Evolutionary conservation across 2,329 filamentous ascomycete species (phyloP).

Genomic region (Scytalidium lignicola): DNA sequence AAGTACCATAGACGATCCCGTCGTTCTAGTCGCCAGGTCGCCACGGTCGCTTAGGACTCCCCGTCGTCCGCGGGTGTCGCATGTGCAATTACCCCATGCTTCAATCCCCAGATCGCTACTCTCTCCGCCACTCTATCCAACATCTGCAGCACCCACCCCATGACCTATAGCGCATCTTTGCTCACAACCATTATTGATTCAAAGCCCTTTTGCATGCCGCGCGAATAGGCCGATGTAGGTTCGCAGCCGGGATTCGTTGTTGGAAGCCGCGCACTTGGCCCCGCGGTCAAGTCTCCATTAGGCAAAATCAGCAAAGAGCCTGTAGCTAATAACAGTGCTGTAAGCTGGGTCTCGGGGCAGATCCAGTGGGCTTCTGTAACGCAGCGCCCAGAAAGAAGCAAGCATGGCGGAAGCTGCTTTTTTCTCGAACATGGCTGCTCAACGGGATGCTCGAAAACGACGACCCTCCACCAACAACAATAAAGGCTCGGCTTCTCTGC

Average conservation of each 20-base stretch:
- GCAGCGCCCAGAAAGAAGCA: not conserved
- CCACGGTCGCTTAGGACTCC: too few species aligned
- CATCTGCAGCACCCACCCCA: not conserved
- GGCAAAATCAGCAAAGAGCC: not conserved
- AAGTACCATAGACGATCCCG: too few species aligned
- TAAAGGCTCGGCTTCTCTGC: not conserved
- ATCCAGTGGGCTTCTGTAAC: not conserved
- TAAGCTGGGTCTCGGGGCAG: not conserved
- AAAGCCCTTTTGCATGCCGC: not conserved
- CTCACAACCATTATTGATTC: not conserved
- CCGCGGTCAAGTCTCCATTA: not conserved
- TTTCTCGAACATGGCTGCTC: constrained; percentile 18
- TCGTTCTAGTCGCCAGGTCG: too few species aligned
- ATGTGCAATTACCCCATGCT: not conserved
- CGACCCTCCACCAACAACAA: constrained; percentile 18
- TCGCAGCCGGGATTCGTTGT: not conserved
- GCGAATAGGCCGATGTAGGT: not conserved
- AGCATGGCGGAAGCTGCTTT: constrained; percentile 22
- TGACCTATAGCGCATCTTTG: not conserved
- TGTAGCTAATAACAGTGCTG: too few species aligned
- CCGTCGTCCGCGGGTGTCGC: not conserved
- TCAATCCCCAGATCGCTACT: not conserved
- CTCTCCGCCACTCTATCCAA: not conserved
- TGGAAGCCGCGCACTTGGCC: not conserved
- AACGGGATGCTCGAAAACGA: constrained; percentile 17